phyloP scores from a whole-genome alignment of 371 early-diverging fungal species.

The Choanephora cucurbitarum region DNA sequence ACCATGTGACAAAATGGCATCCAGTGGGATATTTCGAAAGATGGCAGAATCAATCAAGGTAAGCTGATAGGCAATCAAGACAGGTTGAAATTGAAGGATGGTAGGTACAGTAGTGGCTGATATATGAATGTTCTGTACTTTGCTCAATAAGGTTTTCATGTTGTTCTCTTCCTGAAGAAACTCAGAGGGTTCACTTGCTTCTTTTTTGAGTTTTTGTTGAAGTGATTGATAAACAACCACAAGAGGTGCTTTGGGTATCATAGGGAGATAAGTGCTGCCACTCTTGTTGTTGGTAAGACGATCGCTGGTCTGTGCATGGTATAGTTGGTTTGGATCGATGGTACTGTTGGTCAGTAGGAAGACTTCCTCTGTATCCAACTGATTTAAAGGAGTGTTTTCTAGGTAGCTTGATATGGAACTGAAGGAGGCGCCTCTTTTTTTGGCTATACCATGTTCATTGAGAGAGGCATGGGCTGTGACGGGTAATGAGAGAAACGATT shows the following conservation, averaged over 20 bases:
- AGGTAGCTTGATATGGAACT: not conserved
- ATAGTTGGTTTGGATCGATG: slow-evolving; percentile 41
- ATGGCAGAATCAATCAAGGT: slow-evolving; percentile 73
- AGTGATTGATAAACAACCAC: slow-evolving; percentile 30
- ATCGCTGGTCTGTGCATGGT: slow-evolving; percentile 48
- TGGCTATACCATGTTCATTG: not conserved
- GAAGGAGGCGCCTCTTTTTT: not conserved
- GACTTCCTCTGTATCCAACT: slow-evolving; percentile 10
- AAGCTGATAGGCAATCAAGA: slow-evolving; percentile 72
- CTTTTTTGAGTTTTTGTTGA: slow-evolving; percentile 29
- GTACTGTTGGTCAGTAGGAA: slow-evolving; percentile 36
- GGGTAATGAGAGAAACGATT: slow-evolving; percentile 30
- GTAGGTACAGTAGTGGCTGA: slow-evolving; percentile 56
- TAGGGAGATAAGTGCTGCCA: slow-evolving; percentile 23
- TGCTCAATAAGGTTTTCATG: slow-evolving; percentile 38
- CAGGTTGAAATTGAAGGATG: slow-evolving; percentile 67
- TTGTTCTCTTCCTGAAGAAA: too few species aligned
- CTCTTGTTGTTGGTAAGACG: slow-evolving; percentile 16
- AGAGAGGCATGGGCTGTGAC: slow-evolving; percentile 13
- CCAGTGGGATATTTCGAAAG: slow-evolving; percentile 64
- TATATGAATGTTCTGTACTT: slow-evolving; percentile 58
- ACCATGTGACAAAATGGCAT: slow-evolving; percentile 64
- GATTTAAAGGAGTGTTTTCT: not conserved
- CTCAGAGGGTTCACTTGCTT: not conserved
- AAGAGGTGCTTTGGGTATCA: slow-evolving; percentile 44